A percentile compares a stretch with the other conserved stretches of the same genome.
These are phyloP conservation scores for Magnaporthiopsis incrustans DNA, from an alignment of 2,329 filamentous ascomycete genomes.

Conservation along the genomic window DNA sequence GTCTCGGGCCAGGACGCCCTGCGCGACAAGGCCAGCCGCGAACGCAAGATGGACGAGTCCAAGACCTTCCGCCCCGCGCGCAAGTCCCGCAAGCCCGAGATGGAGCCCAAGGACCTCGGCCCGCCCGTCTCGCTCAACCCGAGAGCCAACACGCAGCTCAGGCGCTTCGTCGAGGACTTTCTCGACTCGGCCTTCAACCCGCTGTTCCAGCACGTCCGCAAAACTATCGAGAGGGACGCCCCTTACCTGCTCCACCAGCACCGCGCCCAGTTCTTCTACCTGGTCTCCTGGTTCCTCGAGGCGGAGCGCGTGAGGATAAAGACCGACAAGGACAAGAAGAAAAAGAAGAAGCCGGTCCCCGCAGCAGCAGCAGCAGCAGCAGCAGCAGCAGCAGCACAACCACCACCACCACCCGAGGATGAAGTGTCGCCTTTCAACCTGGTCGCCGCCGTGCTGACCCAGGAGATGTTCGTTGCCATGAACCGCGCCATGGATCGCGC, in stretches of 20 bases:
- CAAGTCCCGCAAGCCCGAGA: conserved; percentile 50
- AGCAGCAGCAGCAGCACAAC: conserved; percentile 13
- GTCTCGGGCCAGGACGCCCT: conserved; percentile 85
- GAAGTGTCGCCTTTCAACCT: conserved; percentile 73
- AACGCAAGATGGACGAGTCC: conserved; percentile 81
- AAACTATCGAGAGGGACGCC: conserved; percentile 83
- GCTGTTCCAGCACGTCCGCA: conserved; percentile 74
- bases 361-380: conserved; percentile 11
- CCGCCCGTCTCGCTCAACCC: conserved; percentile 61
- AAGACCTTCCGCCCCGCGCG: conserved; percentile 87
- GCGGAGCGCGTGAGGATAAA: conserved; percentile 70
- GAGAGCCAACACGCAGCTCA: conserved; percentile 67
- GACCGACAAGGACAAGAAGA: conserved; percentile 45
- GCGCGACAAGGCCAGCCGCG: conserved; percentile 59
- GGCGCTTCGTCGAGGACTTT: conserved; percentile 83
- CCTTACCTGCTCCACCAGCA: conserved; percentile 73
- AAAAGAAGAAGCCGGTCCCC: conserved; percentile 13
- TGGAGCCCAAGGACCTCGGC: conserved; percentile 68
- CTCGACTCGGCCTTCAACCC: conserved; percentile 94
- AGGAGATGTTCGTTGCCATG: conserved; percentile 87
- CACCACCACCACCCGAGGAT: conserved; percentile 25
- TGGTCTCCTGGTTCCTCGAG: conserved; percentile 86
- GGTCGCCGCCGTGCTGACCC: conserved; percentile 82
- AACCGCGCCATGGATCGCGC: conserved; percentile 75
- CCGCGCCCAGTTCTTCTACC: conserved; percentile 80